Percentiles rank a stretch among this genome's conserved stretches.
These are phyloP conservation scores for Aspergillus udagawae DNA, from an alignment of 2,329 filamentous ascomycete species.

Conservation along the genomic window DNA sequence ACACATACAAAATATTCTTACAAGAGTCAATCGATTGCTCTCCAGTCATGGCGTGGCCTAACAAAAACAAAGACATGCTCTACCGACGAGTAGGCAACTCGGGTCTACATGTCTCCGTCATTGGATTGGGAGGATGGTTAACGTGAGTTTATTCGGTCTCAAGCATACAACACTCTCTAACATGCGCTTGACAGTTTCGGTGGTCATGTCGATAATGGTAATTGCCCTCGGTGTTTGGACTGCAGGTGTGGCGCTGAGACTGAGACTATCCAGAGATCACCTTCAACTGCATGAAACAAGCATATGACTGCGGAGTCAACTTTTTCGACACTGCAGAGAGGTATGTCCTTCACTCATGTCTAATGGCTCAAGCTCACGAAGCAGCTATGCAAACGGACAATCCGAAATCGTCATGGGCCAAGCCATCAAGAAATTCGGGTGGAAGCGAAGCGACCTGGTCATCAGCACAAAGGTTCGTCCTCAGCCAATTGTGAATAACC, in stretches of 20 bases:
- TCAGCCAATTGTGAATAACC: neutral
- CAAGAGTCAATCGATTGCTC: neutral
- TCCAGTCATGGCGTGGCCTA: conserved; percentile 18
- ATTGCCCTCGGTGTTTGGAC: neutral
- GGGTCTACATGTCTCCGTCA: conserved; percentile 68
- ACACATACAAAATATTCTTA: neutral
- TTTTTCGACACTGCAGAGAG: conserved; percentile 56
- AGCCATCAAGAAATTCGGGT: conserved; percentile 53
- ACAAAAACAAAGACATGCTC: conserved; percentile 52
- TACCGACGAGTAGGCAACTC: conserved; percentile 69
- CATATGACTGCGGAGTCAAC: conserved; percentile 56
- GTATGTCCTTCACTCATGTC: conserved; percentile 3
- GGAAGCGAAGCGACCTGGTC: conserved; percentile 53
- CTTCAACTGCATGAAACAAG: conserved; percentile 45
- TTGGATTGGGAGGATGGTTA: conserved; percentile 56
- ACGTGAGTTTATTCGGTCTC: conserved; percentile 19
- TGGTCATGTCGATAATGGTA: conserved; percentile 65
- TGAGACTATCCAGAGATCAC: conserved; percentile 17
- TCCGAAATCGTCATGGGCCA: conserved; percentile 54
- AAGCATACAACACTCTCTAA: neutral
- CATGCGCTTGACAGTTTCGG: conserved; percentile 44
- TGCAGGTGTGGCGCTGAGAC: neutral
- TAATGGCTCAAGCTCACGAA: neutral
- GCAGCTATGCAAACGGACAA: conserved; percentile 48
- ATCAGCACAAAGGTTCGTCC: conserved; percentile 32